phyloP scores from a whole-genome alignment of 495 filamentous ascomycete species.

The Penicillium argentinense region DNA sequence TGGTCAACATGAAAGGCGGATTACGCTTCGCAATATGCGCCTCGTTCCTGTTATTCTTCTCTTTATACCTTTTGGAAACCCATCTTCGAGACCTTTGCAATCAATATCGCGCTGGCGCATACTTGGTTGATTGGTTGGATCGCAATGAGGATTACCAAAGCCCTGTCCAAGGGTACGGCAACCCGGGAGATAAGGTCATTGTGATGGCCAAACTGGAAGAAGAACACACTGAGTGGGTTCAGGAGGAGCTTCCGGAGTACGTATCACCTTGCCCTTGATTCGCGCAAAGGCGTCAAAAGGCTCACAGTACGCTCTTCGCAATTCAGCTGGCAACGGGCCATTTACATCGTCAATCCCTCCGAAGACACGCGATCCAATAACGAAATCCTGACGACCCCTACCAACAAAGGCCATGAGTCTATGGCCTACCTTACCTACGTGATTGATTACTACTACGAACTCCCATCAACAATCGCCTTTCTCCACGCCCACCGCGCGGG shows the following conservation, averaged over 20 bases:
- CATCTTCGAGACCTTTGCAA: constrained; percentile 42
- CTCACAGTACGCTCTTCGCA: not conserved
- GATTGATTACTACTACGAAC: constrained; percentile 65
- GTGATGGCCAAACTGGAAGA: constrained; percentile 59
- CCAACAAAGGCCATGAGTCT: constrained; percentile 74
- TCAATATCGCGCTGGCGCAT: constrained; percentile 47
- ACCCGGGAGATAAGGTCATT: constrained; percentile 44
- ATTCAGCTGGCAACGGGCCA: constrained; percentile 56
- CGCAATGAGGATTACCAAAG: constrained; percentile 13
- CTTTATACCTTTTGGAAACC: constrained; percentile 37
- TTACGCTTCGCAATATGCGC: constrained; percentile 36
- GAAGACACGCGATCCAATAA: constrained; percentile 46
- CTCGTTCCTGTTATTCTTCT: constrained; percentile 28
- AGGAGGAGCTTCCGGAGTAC: constrained; percentile 52
- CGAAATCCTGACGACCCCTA: constrained; percentile 32
- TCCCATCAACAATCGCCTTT: constrained; percentile 68
- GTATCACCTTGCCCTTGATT: constrained; percentile 9
- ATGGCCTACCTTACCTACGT: constrained; percentile 75
- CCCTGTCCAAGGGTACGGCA: constrained; percentile 8
- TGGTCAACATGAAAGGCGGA: constrained; percentile 39
- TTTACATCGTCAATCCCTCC: constrained; percentile 66
- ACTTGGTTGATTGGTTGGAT: constrained; percentile 37
- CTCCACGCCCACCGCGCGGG: constrained; percentile 61
- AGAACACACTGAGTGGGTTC: constrained; percentile 62
- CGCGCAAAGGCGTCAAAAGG: not conserved